Evolutionary conservation across 1,284 basidiomycete species (phyloP), one percentile per base, ranked within the genome.

Genomic region (Ceratobasidium sp.): DNA sequence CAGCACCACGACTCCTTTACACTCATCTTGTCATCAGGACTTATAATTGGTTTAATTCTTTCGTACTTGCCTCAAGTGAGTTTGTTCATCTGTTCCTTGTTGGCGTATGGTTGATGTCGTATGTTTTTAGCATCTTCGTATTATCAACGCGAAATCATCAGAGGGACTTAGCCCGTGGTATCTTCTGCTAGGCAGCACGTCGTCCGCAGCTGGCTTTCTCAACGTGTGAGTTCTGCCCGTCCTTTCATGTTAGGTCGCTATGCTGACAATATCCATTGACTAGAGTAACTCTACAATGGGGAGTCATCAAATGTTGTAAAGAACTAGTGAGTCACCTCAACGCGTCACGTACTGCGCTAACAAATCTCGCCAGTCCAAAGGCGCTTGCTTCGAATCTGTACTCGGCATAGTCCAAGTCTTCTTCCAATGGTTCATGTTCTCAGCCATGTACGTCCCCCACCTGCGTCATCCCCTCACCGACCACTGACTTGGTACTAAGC

Each of bases 91-190:
- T 42, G n/a, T 28, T 59, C 50, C 46, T 38, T 42, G 17, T 64
- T 3, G 1, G 12, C 23, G 38, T 59, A 46, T 56, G 67, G 28
- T 42, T 42, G 23, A 74, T 61, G 52, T 71, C 3, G 23, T 57
- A 79, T 81, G 28, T 33, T 82, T 78, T 9, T 81, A 94, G 91
- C 93, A 93, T 82, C 86, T 89, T 73, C 88, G 94, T 46, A 96
- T 97, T 79, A 91, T 96, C 82, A 85, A 85, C 71, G 89, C 91
- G 61, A 89, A 90, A 56, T 93, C 95, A 0, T 96, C 95, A 0
- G 91, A 96, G 81, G 96, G 96, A 0, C 91, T 98, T 80, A 96
- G 94, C 79, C 95, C 96, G 71, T 94, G 94, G 91, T 99, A 95
- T 84, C 86, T 99, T n/a, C 88, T 99, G 1, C 89, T 99, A 0